These are phyloP conservation scores for Daedaleopsis sinensis DNA, from an alignment of 768 basidiomycete genomes.

Conservation along the genomic window DNA sequence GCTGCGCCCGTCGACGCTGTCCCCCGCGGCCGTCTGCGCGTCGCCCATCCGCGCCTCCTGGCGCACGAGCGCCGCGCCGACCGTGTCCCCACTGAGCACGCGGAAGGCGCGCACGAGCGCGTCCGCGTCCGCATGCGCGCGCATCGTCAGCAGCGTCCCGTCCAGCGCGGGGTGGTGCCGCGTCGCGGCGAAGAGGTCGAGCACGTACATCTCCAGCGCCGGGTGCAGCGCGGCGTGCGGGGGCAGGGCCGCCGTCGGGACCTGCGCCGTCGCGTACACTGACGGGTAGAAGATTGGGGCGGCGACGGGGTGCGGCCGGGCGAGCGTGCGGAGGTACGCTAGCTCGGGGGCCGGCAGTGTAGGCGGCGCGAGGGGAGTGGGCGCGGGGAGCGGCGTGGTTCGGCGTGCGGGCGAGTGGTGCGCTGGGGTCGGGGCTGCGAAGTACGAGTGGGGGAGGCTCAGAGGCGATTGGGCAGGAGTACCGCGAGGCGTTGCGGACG, in stretches of 20 bases:
- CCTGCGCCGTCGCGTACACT: slow-evolving; percentile 4
- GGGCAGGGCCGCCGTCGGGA: slow-evolving; percentile 8
- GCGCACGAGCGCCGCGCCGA: slow-evolving; percentile 60
- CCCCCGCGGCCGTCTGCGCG: slow-evolving; percentile 6
- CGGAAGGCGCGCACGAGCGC: slow-evolving; percentile 69
- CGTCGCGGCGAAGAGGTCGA: slow-evolving; percentile 74
- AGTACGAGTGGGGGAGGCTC: slow-evolving; percentile 18
- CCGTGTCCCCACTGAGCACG: slow-evolving; percentile 62
- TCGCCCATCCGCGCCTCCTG: slow-evolving; percentile 16
- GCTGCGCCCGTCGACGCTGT: slow-evolving; percentile 7
- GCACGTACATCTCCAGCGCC: slow-evolving; percentile 61
- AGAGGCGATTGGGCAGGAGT: slow-evolving; percentile 20
- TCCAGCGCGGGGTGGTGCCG: slow-evolving; percentile 74
- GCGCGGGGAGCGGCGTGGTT: slow-evolving; percentile 23
- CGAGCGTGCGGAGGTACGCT: slow-evolving; percentile 32
- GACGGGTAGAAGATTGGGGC: slow-evolving; percentile 18
- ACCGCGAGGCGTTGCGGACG: slow-evolving; percentile 32
- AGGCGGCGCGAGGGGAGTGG: slow-evolving; percentile 29
- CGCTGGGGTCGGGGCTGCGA: slow-evolving; percentile 22
- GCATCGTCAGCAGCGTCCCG: slow-evolving; percentile 64
- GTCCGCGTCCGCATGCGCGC: slow-evolving; percentile 63
- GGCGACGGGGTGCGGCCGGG: slow-evolving; percentile 19
- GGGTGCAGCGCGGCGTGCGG: slow-evolving; percentile 44
- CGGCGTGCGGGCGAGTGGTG: slow-evolving; percentile 31
- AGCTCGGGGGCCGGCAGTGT: slow-evolving; percentile 33